These are phyloP conservation scores for Mrakia frigida DNA, from an alignment of 768 basidiomycete genomes.

Conservation along the genomic window DNA sequence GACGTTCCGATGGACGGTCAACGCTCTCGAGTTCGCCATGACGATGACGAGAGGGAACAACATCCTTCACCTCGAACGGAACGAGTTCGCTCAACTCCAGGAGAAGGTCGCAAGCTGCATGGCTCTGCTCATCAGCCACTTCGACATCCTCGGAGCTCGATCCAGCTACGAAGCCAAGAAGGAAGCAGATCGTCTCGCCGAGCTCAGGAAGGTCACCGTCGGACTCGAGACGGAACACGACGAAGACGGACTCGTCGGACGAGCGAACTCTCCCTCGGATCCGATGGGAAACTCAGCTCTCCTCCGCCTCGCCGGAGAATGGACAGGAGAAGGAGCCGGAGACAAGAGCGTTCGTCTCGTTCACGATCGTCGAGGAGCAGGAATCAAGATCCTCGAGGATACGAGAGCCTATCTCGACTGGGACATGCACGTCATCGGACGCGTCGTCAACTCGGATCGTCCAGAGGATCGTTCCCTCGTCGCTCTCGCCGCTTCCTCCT, in stretches of 20 bases:
- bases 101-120: slow-evolving; percentile 93
- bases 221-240: slow-evolving; percentile 38
- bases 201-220: slow-evolving; percentile 42
- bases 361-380: slow-evolving; percentile 65
- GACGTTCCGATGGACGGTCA: slow-evolving; percentile 97
- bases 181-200: slow-evolving; percentile 80
- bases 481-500: slow-evolving; percentile 90
- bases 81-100: slow-evolving; percentile 83
- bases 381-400: slow-evolving; percentile 62
- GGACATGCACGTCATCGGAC: slow-evolving; percentile 74
- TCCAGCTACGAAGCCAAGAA: slow-evolving; percentile 79
- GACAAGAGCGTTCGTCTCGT: slow-evolving; percentile 62
- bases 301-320: slow-evolving; percentile 29
- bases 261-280: slow-evolving; percentile 13
- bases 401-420: slow-evolving; percentile 57
- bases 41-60: slow-evolving; percentile 79
- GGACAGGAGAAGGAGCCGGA: slow-evolving; percentile 26
- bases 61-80: slow-evolving; percentile 78
- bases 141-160: slow-evolving; percentile 93
- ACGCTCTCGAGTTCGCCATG: slow-evolving; percentile 86
- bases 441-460: slow-evolving; percentile 88
- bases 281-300: slow-evolving; percentile 36
- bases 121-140: slow-evolving; percentile 93
- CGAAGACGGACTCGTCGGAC: slow-evolving; percentile 34
- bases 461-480: slow-evolving; percentile 89